A percentile compares a stretch with the other conserved stretches of the same genome.
phyloP scores from a whole-genome alignment of 345 rosid genomes.

The Acer negundo region DNA sequence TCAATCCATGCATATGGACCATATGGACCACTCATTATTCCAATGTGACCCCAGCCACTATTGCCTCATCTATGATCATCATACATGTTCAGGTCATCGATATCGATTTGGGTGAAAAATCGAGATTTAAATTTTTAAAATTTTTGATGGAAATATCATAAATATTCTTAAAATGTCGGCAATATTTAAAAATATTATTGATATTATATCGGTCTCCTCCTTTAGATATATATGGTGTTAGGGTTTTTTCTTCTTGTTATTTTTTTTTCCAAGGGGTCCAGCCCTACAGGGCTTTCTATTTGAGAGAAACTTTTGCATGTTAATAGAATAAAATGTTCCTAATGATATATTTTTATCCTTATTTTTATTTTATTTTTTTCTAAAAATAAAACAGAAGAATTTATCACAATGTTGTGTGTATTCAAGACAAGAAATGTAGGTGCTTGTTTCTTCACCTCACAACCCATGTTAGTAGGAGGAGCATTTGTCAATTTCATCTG shows the following conservation, averaged over 20 bases:
- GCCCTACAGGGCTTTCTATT: not conserved
- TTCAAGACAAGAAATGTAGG: constrained; percentile 1
- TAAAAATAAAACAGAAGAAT: not conserved
- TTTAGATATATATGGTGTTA: not conserved
- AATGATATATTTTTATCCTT: too few species aligned
- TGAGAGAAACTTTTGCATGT: not conserved
- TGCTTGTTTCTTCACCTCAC: constrained; percentile 1
- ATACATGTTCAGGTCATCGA: not conserved
- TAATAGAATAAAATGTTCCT: too few species aligned
- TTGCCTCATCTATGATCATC: not conserved
- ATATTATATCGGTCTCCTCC: too few species aligned
- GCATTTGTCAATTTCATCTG: not conserved
- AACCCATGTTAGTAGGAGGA: not conserved
- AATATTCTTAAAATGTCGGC: too few species aligned
- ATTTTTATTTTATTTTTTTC: too few species aligned
- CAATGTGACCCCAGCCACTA: constrained; percentile 12
- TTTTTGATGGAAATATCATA: too few species aligned
- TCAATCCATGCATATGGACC: constrained; percentile 40
- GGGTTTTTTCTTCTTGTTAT: not conserved
- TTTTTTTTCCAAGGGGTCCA: not conserved
- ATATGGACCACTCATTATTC: constrained; percentile 49
- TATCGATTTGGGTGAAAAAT: too few species aligned
- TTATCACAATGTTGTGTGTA: not conserved
- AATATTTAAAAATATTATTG: too few species aligned
- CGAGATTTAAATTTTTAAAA: too few species aligned